Percentiles rank a stretch among this genome's conserved stretches.
Conservation (phyloP, 805 yeast genomes). For the Monosporozyma siamensis region DNA sequence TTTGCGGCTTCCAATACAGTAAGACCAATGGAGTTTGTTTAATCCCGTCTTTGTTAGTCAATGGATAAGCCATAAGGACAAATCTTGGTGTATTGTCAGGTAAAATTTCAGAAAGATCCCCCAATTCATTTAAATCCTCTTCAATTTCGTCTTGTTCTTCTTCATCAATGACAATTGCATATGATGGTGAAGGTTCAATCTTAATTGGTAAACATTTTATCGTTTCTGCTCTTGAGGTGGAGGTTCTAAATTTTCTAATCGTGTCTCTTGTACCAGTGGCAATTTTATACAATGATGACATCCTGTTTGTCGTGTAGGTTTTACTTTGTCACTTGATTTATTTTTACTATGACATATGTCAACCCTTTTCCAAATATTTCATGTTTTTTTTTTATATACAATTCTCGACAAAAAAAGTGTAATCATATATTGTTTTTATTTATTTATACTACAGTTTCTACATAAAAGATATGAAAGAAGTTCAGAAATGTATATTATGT, state of each 20-base stretch:
- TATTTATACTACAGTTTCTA: not conserved
- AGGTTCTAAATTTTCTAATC: conserved; percentile 63
- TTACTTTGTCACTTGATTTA: not conserved
- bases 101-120: conserved; percentile 60
- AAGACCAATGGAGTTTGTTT: conserved; percentile 64
- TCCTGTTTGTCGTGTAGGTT: conserved; percentile 7
- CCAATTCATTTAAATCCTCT: conserved; percentile 38
- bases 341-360: not conserved
- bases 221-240: conserved; percentile 53
- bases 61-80: conserved; percentile 67
- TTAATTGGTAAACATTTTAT: conserved; percentile 50
- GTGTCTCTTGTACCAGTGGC: conserved; percentile 49
- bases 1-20: conserved; percentile 82
- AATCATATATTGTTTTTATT: too few relatives aligned
- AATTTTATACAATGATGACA: conserved; percentile 51
- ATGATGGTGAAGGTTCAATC: conserved; percentile 27
- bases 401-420: not conserved
- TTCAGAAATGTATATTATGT: not conserved
- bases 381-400: not conserved
- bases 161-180: conserved; percentile 25
- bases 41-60: conserved; percentile 61
- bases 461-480: not conserved
- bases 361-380: not conserved
- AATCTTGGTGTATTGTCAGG: conserved; percentile 80
- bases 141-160: conserved; percentile 46